Evolutionary conservation across 225 moss, liverwort and hornwort genomes (phyloP).

Genomic region (Bryoerythrophyllum caledonicum): DNA sequence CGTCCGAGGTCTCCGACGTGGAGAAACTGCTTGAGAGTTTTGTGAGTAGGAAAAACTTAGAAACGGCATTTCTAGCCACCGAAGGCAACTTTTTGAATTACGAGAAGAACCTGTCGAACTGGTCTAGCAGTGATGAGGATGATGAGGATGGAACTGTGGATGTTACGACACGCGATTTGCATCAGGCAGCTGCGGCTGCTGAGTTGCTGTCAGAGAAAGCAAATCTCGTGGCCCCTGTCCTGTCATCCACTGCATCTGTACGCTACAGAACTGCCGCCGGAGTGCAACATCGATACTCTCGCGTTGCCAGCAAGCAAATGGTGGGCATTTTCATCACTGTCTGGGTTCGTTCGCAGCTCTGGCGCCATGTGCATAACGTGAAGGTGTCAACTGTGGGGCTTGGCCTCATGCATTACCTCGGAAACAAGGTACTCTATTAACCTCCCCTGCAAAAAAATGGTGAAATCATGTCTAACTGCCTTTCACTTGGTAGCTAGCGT

Average conservation of each 20-base stretch:
- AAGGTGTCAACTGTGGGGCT: constrained; percentile 72
- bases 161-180: constrained; percentile 8
- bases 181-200: constrained; percentile 17
- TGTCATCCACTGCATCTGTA: constrained; percentile 9
- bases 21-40: constrained; percentile 22
- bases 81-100: constrained; percentile 26
- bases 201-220: constrained; percentile 23
- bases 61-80: constrained; percentile 34
- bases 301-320: constrained; percentile 82
- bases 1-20: constrained; percentile 18
- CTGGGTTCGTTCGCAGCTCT: constrained; percentile 66
- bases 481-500: background rate
- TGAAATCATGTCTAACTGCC: no score
- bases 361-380: constrained; percentile 70
- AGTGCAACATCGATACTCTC: constrained; percentile 39
- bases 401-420: constrained; percentile 74
- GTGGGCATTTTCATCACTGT: constrained; percentile 76
- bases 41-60: constrained; percentile 29
- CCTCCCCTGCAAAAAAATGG: background rate
- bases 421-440: constrained; percentile 53
- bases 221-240: constrained; percentile 18
- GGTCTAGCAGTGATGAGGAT: background rate
- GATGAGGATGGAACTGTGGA: constrained; percentile 6
- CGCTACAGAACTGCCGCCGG: background rate
- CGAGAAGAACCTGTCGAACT: constrained; percentile 19